phyloP scores from a whole-genome alignment of 2,329 filamentous ascomycete species.

The Scedosporium apiospermum region DNA sequence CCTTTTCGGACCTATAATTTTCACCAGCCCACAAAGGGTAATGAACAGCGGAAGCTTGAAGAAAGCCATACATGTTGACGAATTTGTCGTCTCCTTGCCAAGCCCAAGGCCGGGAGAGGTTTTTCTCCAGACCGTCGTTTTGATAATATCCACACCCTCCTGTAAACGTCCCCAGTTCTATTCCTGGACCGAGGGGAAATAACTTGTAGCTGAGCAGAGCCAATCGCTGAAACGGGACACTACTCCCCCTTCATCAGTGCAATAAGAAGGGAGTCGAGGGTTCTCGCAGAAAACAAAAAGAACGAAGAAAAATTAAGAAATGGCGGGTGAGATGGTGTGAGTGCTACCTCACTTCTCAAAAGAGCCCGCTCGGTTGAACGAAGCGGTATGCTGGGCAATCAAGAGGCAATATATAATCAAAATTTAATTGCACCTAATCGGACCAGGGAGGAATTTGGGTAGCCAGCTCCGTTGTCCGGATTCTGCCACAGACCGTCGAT shows the following conservation, averaged over 20 bases:
- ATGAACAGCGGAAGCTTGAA: too few species aligned
- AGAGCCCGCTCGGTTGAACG: neutral
- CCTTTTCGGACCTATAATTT: too few species aligned
- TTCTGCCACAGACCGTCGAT: neutral
- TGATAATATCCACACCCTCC: slow-evolving; percentile 1
- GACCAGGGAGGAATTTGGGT: neutral
- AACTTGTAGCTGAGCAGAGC: too few species aligned
- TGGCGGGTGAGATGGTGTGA: neutral
- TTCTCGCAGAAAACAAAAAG: neutral
- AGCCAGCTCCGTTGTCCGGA: neutral
- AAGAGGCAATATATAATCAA: neutral
- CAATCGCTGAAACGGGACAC: too few species aligned
- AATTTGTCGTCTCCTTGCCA: too few species aligned
- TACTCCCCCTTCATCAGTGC: too few species aligned
- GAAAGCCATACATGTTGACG: too few species aligned
- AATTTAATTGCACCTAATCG: slow-evolving; percentile 1
- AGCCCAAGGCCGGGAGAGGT: neutral
- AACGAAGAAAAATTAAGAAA: neutral
- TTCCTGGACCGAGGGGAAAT: neutral
- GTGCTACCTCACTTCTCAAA: neutral
- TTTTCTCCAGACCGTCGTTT: neutral
- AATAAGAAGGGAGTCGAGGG: too few species aligned
- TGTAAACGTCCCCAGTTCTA: neutral
- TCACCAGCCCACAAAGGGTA: too few species aligned
- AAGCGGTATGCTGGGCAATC: neutral